Conservation (phyloP, 768 basidiomycete species). For the Auricularia sp. region DNA sequence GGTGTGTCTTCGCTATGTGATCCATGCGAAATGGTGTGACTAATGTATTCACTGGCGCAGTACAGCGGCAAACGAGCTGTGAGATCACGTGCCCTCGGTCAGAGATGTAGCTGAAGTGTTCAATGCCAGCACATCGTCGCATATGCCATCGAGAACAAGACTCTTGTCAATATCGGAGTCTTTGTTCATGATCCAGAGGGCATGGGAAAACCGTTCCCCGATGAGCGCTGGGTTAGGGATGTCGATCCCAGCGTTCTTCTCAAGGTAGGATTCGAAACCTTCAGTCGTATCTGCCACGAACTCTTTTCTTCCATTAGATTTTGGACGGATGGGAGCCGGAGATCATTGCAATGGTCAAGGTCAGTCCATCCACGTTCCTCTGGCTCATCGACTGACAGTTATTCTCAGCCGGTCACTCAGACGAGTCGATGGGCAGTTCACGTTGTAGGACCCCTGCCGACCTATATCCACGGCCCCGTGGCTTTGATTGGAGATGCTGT, state of each 20-base stretch:
- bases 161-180: not conserved
- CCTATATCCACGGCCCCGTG: slow-evolving; percentile 15
- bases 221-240: not conserved
- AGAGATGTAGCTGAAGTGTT: not conserved
- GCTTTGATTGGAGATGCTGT: slow-evolving; percentile 22
- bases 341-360: slow-evolving; percentile 20
- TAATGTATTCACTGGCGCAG: not conserved
- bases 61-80: not conserved
- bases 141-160: not conserved
- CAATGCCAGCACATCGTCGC: not conserved
- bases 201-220: not conserved
- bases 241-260: too few relatives aligned
- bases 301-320: not conserved
- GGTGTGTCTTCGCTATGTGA: not conserved
- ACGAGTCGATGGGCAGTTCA: slow-evolving; percentile 17
- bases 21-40: not conserved
- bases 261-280: not conserved
- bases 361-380: slow-evolving; percentile 6
- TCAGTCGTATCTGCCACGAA: not conserved
- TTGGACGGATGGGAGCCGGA: slow-evolving; percentile 26
- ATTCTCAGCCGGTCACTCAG: slow-evolving; percentile 4
- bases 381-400: not conserved
- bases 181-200: not conserved
- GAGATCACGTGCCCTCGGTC: not conserved
- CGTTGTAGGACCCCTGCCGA: slow-evolving; percentile 11